Conservation (phyloP, 768 basidiomycete genomes). For the Macrolepiota dolichaula region DNA sequence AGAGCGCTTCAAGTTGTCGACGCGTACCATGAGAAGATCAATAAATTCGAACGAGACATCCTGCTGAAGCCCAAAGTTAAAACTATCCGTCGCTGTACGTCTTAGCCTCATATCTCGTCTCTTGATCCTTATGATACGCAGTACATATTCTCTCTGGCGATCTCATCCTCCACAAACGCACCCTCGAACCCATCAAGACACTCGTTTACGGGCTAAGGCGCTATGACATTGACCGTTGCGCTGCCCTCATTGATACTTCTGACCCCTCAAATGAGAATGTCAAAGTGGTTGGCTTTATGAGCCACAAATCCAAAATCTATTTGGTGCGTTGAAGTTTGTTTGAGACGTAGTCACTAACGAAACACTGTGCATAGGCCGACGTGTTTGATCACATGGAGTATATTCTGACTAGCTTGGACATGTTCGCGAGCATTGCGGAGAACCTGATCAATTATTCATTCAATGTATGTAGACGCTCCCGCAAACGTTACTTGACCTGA, state of each 20-base stretch:
- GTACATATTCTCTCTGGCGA: constrained; percentile 79
- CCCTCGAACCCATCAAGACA: constrained; percentile 67
- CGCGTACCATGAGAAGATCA: constrained; percentile 60
- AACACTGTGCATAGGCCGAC: constrained; percentile 51
- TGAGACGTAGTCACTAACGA: neutral
- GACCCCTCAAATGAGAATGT: constrained; percentile 30
- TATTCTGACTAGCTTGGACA: constrained; percentile 64
- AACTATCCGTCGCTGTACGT: constrained; percentile 56
- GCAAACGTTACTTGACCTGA: neutral
- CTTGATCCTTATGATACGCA: constrained; percentile 18
- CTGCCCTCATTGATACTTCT: constrained; percentile 50
- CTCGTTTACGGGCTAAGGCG: constrained; percentile 65
- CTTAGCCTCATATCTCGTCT: neutral
- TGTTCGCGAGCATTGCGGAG: constrained; percentile 68
- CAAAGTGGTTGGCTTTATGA: constrained; percentile 59
- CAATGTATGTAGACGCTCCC: constrained; percentile 45
- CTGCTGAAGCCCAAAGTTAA: constrained; percentile 59
- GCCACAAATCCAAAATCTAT: constrained; percentile 67
- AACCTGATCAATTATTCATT: constrained; percentile 74
- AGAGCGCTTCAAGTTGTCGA: constrained; percentile 66
- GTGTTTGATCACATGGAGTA: constrained; percentile 78
- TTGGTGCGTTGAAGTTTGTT: constrained; percentile 35
- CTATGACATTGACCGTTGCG: constrained; percentile 67
- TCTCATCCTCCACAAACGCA: constrained; percentile 69
- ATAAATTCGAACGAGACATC: constrained; percentile 56